Evolutionary conservation across 495 filamentous ascomycete genomes (phyloP).

Genomic region (Penicillium silybi): DNA sequence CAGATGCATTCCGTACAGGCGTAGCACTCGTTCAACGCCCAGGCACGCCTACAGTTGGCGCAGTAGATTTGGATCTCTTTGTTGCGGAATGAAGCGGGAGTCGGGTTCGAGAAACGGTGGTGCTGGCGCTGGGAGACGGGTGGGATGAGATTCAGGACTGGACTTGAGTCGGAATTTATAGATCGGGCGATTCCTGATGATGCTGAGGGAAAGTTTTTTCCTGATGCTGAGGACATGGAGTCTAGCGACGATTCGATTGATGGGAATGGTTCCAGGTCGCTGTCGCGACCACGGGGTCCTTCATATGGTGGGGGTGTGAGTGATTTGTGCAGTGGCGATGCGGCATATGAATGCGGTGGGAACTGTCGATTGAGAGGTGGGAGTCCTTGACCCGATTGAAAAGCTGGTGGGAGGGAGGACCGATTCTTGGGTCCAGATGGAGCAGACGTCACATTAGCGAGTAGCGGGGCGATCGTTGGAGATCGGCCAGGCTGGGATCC

Average conservation of each 20-base stretch:
- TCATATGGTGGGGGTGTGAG: slow-evolving; percentile 77
- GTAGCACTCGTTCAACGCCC: slow-evolving; percentile 72
- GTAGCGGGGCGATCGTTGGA: slow-evolving; percentile 49
- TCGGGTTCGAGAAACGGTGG: slow-evolving; percentile 48
- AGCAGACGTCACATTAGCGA: slow-evolving; percentile 41
- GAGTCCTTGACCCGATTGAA: slow-evolving; percentile 31
- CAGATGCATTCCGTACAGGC: slow-evolving; percentile 95
- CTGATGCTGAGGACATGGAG: slow-evolving; percentile 47
- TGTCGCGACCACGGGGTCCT: slow-evolving; percentile 47
- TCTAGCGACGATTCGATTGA: slow-evolving; percentile 73
- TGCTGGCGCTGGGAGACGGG: slow-evolving; percentile 40
- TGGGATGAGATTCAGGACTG: slow-evolving; percentile 41
- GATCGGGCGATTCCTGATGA: slow-evolving; percentile 44
- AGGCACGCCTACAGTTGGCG: slow-evolving; percentile 71
- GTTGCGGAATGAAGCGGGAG: slow-evolving; percentile 38
- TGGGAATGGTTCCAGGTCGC: slow-evolving; percentile 71
- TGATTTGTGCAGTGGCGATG: slow-evolving; percentile 80
- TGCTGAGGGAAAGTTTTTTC: slow-evolving; percentile 63
- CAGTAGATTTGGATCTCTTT: slow-evolving; percentile 81
- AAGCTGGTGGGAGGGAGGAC: slow-evolving; percentile 71
- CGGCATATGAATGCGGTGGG: slow-evolving; percentile 72
- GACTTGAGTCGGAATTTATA: slow-evolving; percentile 48
- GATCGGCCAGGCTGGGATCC: slow-evolving; percentile 56
- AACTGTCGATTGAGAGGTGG: slow-evolving; percentile 42
- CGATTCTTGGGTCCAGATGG: slow-evolving; percentile 51